Conservation (phyloP, 257 asterid genomes). For the Verbascum thapsus region DNA sequence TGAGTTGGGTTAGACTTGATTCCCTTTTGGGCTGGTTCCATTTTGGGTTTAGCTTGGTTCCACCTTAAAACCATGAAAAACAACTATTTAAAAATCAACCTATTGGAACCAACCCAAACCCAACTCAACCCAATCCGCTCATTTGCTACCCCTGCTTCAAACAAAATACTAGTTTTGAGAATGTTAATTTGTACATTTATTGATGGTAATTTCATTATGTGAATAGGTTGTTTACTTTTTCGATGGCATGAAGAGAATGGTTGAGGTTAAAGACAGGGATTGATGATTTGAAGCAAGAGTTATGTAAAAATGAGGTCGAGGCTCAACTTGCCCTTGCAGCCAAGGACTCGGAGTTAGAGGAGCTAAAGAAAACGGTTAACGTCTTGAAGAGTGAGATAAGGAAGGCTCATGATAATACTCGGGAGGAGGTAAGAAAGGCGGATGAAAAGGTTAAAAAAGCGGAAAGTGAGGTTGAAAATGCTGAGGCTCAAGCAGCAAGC, state of each 20-base stretch:
- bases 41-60: too few species aligned
- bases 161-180: too few species aligned
- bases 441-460: slow-evolving; percentile 2
- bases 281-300: slow-evolving; percentile 18
- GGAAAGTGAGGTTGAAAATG: neutral
- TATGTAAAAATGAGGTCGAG: slow-evolving; percentile 17
- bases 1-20: too few species aligned
- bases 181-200: too few species aligned
- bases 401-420: too few species aligned
- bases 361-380: neutral
- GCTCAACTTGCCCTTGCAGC: slow-evolving; percentile 22
- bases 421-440: slow-evolving; percentile 1
- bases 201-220: too few species aligned
- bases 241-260: slow-evolving; percentile 16
- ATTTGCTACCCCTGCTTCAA: too few species aligned
- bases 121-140: too few species aligned
- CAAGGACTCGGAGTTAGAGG: slow-evolving; percentile 20
- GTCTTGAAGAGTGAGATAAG: neutral
- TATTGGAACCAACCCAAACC: too few species aligned
- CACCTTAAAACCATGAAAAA: too few species aligned
- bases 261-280: neutral
- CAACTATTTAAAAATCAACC: too few species aligned
- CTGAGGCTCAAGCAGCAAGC: slow-evolving; percentile 11
- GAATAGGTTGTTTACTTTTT: neutral
- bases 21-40: too few species aligned